phyloP scores from a whole-genome alignment of 768 basidiomycete genomes.

The Podaxis sp. region DNA sequence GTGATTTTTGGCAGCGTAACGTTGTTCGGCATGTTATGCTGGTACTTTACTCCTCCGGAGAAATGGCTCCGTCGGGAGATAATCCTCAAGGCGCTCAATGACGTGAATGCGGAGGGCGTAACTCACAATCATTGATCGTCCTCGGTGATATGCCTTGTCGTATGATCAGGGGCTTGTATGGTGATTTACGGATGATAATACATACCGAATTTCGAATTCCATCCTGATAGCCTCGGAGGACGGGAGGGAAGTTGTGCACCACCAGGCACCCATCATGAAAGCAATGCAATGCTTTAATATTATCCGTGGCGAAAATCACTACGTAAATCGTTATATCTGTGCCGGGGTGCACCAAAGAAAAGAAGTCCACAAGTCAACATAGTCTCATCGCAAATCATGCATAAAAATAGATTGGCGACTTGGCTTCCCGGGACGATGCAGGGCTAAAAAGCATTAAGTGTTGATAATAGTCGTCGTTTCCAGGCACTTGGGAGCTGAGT shows the following conservation, averaged over 20 bases:
- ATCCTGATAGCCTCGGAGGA: neutral
- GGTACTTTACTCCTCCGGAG: constrained; percentile 78
- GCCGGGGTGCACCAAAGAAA: neutral
- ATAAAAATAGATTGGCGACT: neutral
- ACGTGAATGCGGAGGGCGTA: constrained; percentile 19
- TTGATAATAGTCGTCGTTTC: neutral
- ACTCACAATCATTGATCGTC: constrained; percentile 2
- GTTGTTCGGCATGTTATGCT: constrained; percentile 72
- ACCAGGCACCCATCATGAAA: neutral
- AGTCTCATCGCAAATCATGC: neutral
- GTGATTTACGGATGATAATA: neutral
- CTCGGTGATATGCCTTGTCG: neutral
- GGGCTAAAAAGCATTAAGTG: neutral
- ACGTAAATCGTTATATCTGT: neutral
- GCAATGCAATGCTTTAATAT: neutral
- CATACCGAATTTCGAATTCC: neutral
- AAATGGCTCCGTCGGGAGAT: constrained; percentile 77
- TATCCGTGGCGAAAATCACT: neutral
- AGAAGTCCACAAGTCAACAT: neutral
- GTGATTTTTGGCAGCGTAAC: constrained; percentile 82
- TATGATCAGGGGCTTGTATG: neutral
- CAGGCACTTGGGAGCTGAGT: constrained; percentile 2
- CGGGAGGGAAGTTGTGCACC: neutral
- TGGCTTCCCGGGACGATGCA: neutral
- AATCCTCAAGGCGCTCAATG: constrained; percentile 49